Percentiles rank a stretch among this genome's conserved stretches.
Evolutionary conservation across 306 rosid species (phyloP).

Genomic region (Inga oerstediana): DNA sequence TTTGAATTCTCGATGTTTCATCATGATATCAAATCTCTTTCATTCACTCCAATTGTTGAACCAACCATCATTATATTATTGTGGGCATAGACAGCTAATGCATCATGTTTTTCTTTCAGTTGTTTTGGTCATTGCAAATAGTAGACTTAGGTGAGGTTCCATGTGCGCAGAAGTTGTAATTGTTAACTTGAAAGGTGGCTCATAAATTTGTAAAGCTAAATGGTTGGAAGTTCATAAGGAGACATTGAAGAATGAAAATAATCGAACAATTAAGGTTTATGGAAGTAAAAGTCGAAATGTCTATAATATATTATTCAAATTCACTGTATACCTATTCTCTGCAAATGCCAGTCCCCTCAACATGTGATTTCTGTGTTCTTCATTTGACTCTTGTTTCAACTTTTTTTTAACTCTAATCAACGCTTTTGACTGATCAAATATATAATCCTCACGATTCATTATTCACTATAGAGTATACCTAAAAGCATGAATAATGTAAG

Average conservation of each 20-base stretch:
- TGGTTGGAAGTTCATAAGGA: not conserved
- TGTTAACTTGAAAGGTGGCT: not conserved
- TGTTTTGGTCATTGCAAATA: not conserved
- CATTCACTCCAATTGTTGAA: not conserved
- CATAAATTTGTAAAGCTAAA: constrained; percentile 32
- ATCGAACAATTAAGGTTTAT: not conserved
- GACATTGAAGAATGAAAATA: not conserved
- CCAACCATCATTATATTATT: too few relatives aligned
- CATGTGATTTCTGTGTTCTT: not conserved
- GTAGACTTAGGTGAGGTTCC: not conserved
- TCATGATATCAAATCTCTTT: not conserved
- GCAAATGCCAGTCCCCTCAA: not conserved
- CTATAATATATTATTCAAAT: not conserved
- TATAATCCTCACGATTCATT: not conserved
- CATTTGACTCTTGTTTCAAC: not conserved
- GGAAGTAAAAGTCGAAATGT: not conserved
- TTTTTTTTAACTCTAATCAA: not conserved
- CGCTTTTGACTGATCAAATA: not conserved
- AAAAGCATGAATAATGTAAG: not conserved
- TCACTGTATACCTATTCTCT: not conserved
- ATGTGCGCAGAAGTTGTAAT: not conserved
- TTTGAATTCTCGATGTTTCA: not conserved
- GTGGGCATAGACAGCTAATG: not conserved
- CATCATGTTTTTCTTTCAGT: not conserved
- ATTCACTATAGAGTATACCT: too few relatives aligned